A percentile compares a stretch with the other conserved stretches of the same genome.
phyloP scores from a whole-genome alignment of 352 stramenopile species.

The Phytopythium kandeliae region DNA sequence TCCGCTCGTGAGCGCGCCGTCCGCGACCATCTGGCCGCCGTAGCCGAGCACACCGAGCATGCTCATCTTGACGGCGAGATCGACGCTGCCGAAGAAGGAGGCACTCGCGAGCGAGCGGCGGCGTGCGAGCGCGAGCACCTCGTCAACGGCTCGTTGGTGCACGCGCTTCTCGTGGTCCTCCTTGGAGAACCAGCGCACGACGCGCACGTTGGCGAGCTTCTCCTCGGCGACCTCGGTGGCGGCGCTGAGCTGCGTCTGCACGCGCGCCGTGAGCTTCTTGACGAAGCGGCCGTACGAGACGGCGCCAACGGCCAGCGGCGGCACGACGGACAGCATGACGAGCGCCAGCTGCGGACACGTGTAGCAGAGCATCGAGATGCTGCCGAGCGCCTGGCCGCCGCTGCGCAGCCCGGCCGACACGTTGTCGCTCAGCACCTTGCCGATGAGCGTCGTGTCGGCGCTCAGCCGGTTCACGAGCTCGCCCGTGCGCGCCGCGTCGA shows the following conservation, averaged over 20 bases:
- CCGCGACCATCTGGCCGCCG: constrained; percentile 87
- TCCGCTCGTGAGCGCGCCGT: constrained; percentile 82
- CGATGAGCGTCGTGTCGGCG: constrained; percentile 88
- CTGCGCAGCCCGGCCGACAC: constrained; percentile 71
- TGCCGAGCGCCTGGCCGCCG: constrained; percentile 76
- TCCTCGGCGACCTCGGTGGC: constrained; percentile 92
- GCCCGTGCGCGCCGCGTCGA: constrained; percentile 85
- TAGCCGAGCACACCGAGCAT: constrained; percentile 90
- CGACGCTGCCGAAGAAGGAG: constrained; percentile 81
- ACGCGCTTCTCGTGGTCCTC: constrained; percentile 64
- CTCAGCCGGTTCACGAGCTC: constrained; percentile 91
- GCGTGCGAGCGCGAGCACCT: constrained; percentile 54
- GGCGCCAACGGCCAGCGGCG: constrained; percentile 85
- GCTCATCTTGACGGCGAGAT: constrained; percentile 83
- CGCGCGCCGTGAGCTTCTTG: constrained; percentile 77
- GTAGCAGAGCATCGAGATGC: constrained; percentile 88
- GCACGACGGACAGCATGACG: constrained; percentile 88
- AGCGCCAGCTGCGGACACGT: constrained; percentile 89
- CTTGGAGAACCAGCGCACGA: constrained; percentile 89
- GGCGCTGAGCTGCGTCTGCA: constrained; percentile 90
- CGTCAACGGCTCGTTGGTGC: constrained; percentile 50
- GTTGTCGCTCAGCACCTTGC: constrained; percentile 92
- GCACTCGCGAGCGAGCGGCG: constrained; percentile 75
- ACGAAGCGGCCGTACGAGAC: constrained; percentile 87
- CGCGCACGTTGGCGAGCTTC: constrained; percentile 89